phyloP scores from a whole-genome alignment of 371 early-diverging fungal genomes.

The Actinomortierella wolfii region DNA sequence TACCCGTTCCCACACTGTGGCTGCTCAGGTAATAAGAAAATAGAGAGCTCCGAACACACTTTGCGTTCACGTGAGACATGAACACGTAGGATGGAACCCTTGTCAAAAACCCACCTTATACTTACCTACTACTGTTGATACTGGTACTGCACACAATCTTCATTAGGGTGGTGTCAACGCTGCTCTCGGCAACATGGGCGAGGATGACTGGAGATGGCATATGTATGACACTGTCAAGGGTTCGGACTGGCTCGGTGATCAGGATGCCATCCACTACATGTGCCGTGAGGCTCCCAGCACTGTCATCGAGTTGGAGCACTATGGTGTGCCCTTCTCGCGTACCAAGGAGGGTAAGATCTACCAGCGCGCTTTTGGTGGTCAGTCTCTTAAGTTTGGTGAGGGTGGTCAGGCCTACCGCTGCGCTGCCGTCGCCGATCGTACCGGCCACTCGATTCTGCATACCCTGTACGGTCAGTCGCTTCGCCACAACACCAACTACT shows the following conservation, averaged over 20 bases:
- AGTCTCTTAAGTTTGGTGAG: constrained; percentile 92
- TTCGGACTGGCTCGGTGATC: constrained; percentile 97
- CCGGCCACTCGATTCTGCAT: constrained; percentile 97
- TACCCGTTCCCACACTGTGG: constrained; percentile 98
- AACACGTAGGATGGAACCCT: neutral
- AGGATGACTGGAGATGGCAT: constrained; percentile 99
- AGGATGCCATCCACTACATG: constrained; percentile 99
- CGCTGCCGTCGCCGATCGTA: constrained; percentile 98
- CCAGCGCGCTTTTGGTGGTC: constrained; percentile 98
- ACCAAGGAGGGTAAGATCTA: constrained; percentile 97
- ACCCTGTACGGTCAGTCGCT: constrained; percentile 97
- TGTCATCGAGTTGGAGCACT: constrained; percentile 97
- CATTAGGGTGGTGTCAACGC: constrained; percentile 96
- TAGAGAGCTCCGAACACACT: neutral
- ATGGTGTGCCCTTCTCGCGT: constrained; percentile 97
- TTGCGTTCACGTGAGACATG: neutral
- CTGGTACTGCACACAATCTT: neutral
- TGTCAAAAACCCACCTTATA: too few species aligned
- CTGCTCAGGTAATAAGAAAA: constrained; percentile 80
- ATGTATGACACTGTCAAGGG: constrained; percentile 99
- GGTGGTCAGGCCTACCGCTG: constrained; percentile 98
- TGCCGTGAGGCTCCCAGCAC: constrained; percentile 96
- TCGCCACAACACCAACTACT: constrained; percentile 94
- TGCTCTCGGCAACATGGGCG: constrained; percentile 98
- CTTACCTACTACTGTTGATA: neutral